These are phyloP conservation scores for Leptoxyphium fumago DNA, from an alignment of 2,329 filamentous ascomycete species.

Conservation along the genomic window DNA sequence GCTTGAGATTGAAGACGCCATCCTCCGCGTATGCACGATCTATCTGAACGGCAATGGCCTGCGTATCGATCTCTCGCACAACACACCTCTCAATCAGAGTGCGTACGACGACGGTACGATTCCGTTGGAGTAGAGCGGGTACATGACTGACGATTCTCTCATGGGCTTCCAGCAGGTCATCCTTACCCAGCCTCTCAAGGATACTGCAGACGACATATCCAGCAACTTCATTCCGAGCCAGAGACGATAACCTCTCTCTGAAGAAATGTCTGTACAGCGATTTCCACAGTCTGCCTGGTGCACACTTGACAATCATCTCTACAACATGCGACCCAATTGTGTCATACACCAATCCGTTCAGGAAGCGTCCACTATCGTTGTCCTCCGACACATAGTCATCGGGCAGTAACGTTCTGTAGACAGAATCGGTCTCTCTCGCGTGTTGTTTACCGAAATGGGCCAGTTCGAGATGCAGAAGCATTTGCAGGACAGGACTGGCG, in stretches of 20 bases:
- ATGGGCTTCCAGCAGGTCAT: slow-evolving; percentile 64
- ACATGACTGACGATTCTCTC: slow-evolving; percentile 60
- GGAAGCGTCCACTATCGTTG: slow-evolving; percentile 60
- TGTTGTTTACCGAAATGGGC: slow-evolving; percentile 54
- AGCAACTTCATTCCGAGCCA: slow-evolving; percentile 80
- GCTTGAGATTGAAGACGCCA: slow-evolving; percentile 40
- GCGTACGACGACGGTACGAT: slow-evolving; percentile 64
- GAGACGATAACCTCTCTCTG: slow-evolving; percentile 60
- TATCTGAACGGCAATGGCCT: slow-evolving; percentile 41
- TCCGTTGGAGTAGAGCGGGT: slow-evolving; percentile 55
- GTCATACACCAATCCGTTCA: slow-evolving; percentile 80
- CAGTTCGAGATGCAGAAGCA: slow-evolving; percentile 77
- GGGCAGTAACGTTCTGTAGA: slow-evolving; percentile 65
- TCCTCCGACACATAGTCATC: slow-evolving; percentile 62
- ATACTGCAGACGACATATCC: slow-evolving; percentile 75
- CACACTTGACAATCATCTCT: slow-evolving; percentile 67
- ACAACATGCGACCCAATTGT: slow-evolving; percentile 77
- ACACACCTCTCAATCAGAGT: slow-evolving; percentile 71
- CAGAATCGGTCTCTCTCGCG: slow-evolving; percentile 48
- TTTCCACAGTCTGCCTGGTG: slow-evolving; percentile 84
- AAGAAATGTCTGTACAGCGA: slow-evolving; percentile 68
- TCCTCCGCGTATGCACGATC: slow-evolving; percentile 39
- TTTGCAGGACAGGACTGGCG: slow-evolving; percentile 83
- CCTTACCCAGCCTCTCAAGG: slow-evolving; percentile 69
- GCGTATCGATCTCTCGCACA: slow-evolving; percentile 46